Evolutionary conservation across 2,329 filamentous ascomycete genomes (phyloP).

Genomic region (Scedosporium apiospermum): DNA sequence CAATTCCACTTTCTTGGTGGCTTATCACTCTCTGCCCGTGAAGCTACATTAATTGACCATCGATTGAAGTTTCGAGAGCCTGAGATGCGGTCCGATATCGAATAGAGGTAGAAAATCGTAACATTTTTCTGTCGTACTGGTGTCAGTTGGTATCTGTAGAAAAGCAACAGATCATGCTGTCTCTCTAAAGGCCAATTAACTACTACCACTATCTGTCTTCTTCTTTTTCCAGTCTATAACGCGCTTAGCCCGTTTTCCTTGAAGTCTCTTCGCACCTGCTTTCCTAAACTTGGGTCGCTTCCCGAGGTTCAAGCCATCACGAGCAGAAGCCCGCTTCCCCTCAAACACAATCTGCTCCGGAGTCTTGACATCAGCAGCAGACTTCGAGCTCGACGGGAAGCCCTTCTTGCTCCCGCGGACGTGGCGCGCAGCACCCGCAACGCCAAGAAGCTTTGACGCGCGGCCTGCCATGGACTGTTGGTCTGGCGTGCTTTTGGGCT

Average conservation of each 20-base stretch:
- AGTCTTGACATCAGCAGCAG: slow-evolving; percentile 32
- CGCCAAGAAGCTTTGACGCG: slow-evolving; percentile 63
- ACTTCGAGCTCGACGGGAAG: slow-evolving; percentile 11
- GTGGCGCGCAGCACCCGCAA: slow-evolving; percentile 48
- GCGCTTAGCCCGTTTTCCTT: slow-evolving; percentile 27
- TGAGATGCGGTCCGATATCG: too few species aligned
- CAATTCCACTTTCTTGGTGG: too few species aligned
- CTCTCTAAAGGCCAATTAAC: background rate
- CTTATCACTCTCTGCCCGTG: too few species aligned
- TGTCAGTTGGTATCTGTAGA: background rate
- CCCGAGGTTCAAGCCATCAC: slow-evolving; percentile 51
- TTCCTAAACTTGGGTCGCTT: slow-evolving; percentile 42
- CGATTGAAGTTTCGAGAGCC: too few species aligned
- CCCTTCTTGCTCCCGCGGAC: slow-evolving; percentile 21
- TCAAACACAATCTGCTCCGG: slow-evolving; percentile 73
- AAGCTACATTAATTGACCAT: too few species aligned
- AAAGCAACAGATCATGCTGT: background rate
- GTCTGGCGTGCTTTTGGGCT: slow-evolving; percentile 60
- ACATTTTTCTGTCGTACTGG: background rate
- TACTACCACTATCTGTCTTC: background rate
- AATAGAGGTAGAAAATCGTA: background rate
- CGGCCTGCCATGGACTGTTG: slow-evolving; percentile 65
- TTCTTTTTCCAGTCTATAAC: slow-evolving; percentile 37
- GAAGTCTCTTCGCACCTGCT: slow-evolving; percentile 23
- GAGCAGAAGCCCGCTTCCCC: slow-evolving; percentile 62